phyloP scores from a whole-genome alignment of 441 rosid genomes.

The Eugenia klotzschiana region DNA sequence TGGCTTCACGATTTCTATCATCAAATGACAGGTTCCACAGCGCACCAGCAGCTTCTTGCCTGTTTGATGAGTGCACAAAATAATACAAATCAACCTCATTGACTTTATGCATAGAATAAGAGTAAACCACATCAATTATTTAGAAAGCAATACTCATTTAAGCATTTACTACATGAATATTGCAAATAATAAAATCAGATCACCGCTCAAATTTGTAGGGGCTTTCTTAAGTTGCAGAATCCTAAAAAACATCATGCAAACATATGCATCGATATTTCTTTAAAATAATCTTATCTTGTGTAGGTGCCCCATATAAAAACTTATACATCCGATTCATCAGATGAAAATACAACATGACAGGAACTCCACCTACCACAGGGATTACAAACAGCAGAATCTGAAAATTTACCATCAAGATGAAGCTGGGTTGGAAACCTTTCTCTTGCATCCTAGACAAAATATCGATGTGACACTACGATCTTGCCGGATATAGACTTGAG shows the following conservation, averaged over 20 bases:
- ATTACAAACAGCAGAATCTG: neutral
- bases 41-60: constrained; percentile 99
- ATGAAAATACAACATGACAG: neutral
- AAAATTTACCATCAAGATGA: neutral
- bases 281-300: neutral
- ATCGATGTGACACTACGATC: neutral
- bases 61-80: constrained; percentile 14
- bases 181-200: neutral
- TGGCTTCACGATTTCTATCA: constrained; percentile 87
- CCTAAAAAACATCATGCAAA: neutral
- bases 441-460: neutral
- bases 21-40: constrained; percentile 92
- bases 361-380: neutral
- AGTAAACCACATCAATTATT: neutral
- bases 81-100: neutral
- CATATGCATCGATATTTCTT: neutral
- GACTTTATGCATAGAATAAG: neutral
- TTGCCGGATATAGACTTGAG: neutral
- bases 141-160: neutral
- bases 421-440: neutral
- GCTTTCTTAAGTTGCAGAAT: neutral
- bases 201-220: neutral
- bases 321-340: neutral
- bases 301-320: neutral
- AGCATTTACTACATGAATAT: neutral